Conservation (phyloP, 2,329 filamentous ascomycete species). For the Zymoseptoria crescenta region DNA sequence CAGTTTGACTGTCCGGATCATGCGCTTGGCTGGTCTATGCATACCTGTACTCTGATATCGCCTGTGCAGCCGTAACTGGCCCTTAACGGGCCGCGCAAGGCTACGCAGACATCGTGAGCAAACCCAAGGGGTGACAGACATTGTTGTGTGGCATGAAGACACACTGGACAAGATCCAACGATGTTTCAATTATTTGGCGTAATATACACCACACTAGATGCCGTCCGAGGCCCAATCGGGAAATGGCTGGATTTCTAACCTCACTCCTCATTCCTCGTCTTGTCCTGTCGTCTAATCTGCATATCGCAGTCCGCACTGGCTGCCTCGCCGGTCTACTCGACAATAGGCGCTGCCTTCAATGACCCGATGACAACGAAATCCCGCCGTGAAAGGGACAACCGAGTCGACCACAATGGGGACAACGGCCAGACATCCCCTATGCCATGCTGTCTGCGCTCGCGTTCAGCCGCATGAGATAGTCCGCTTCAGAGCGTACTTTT, state of each 20-base stretch:
- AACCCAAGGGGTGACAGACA: constrained; percentile 8
- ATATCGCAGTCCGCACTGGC: background rate
- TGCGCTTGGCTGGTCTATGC: background rate
- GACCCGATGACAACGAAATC: background rate
- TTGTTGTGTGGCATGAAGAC: background rate
- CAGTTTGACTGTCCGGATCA: background rate
- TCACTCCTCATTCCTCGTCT: background rate
- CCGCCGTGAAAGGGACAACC: background rate
- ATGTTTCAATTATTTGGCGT: background rate
- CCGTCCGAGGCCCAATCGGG: no score
- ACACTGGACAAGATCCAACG: background rate
- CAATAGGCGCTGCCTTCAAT: background rate
- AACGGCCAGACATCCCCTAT: no score
- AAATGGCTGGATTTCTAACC: no score
- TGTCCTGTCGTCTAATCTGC: background rate
- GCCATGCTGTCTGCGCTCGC: no score
- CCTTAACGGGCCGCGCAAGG: constrained; percentile 2
- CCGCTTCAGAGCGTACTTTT: no score
- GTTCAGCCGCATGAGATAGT: no score
- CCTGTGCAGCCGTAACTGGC: constrained; percentile 8
- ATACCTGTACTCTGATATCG: constrained; percentile 14
- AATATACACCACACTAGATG: background rate
- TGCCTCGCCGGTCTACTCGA: background rate
- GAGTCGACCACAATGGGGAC: background rate
- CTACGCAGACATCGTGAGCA: constrained; percentile 9